Evolutionary conservation across 805 yeast species (phyloP).

Genomic region (Saturnispora saitoi): DNA sequence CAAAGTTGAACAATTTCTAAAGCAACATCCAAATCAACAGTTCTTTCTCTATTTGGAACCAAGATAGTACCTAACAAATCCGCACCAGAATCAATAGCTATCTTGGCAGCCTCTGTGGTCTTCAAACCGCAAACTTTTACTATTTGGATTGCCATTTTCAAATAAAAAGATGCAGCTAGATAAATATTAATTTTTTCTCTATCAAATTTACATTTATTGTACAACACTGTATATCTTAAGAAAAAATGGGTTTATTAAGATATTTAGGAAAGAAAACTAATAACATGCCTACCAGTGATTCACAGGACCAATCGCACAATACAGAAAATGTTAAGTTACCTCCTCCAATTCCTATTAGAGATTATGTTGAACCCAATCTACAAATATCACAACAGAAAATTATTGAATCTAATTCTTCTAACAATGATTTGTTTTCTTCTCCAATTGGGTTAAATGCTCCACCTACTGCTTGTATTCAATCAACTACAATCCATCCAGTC

Average conservation of each 20-base stretch:
- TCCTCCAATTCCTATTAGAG: slow-evolving; percentile 23
- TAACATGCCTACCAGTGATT: not conserved
- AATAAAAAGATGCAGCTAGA: not conserved
- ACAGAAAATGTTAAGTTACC: not conserved
- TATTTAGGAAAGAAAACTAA: slow-evolving; percentile 6
- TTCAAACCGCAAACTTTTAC: slow-evolving; percentile 84
- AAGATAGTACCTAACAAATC: slow-evolving; percentile 75
- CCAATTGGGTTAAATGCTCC: slow-evolving; percentile 16
- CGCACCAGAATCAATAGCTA: slow-evolving; percentile 66
- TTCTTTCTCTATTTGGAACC: slow-evolving; percentile 75
- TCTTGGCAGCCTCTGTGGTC: slow-evolving; percentile 56
- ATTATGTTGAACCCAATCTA: slow-evolving; percentile 11
- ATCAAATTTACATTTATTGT: not conserved
- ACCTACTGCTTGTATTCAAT: slow-evolving; percentile 17
- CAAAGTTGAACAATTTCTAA: slow-evolving; percentile 32
- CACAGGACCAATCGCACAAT: not conserved
- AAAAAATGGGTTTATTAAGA: slow-evolving; percentile 19
- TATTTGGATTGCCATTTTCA: slow-evolving; percentile 24
- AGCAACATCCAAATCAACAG: slow-evolving; percentile 45
- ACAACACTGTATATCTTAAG: not conserved
- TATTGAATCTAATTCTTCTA: not conserved
- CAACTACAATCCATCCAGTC: slow-evolving; percentile 61
- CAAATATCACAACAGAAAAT: not conserved
- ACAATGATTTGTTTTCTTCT: slow-evolving; percentile 15
- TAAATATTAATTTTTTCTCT: not conserved